Conservation (phyloP, 2,329 filamentous ascomycete species). For the Parasarocladium wereldwijsianum region DNA sequence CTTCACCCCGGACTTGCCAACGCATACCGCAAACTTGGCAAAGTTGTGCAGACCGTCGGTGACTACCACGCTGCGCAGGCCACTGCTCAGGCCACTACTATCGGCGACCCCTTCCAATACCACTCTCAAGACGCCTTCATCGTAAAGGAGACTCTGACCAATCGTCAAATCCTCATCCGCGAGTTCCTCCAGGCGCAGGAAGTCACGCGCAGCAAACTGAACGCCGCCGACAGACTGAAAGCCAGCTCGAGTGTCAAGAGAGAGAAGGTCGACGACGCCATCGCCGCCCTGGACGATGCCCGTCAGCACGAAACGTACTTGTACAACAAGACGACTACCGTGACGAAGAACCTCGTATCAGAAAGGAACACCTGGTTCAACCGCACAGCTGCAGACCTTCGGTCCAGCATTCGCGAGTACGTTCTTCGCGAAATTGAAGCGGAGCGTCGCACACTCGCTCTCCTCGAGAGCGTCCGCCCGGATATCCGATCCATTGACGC, state of each 20-base stretch:
- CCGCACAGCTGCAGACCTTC: conserved; percentile 70
- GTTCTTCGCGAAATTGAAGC: conserved; percentile 91
- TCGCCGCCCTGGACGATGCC: conserved; percentile 77
- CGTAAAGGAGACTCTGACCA: conserved; percentile 94
- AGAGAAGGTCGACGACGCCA: conserved; percentile 98
- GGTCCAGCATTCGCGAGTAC: conserved; percentile 76
- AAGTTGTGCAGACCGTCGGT: conserved; percentile 81
- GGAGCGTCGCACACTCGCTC: conserved; percentile 78
- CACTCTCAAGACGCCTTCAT: conserved; percentile 94
- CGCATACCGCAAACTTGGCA: conserved; percentile 89
- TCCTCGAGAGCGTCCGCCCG: conserved; percentile 83
- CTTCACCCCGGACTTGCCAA: conserved; percentile 75
- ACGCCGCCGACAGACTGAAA: conserved; percentile 79
- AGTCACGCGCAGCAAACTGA: conserved; percentile 64
- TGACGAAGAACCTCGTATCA: conserved; percentile 75
- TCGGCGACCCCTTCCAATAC: conserved; percentile 87
- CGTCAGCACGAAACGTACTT: conserved; percentile 68
- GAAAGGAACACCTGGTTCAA: conserved; percentile 88
- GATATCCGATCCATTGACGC: conserved; percentile 89
- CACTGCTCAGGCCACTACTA: conserved; percentile 86
- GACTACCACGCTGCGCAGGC: conserved; percentile 95
- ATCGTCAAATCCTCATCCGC: conserved; percentile 88
- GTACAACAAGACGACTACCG: conserved; percentile 70
- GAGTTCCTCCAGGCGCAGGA: conserved; percentile 89
- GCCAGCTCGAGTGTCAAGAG: conserved; percentile 72